Conservation (phyloP, 192 early-diverging fungal genomes). For the Allomyces javanicus region DNA sequence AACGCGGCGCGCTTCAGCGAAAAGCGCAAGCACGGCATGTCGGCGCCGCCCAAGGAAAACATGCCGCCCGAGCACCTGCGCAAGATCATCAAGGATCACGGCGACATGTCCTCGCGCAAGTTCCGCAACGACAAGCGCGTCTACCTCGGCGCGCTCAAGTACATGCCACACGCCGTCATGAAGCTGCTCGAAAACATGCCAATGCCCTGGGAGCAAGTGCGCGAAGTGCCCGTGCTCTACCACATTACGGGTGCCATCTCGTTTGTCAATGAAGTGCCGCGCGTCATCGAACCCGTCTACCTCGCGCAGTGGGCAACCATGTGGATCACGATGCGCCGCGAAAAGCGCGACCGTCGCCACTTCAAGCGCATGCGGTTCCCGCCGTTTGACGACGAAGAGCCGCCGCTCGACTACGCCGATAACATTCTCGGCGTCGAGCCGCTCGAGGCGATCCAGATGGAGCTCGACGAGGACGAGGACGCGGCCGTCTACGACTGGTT, state of each 20-base stretch:
- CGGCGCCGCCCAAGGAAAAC: slow-evolving; percentile 80
- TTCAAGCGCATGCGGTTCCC: slow-evolving; percentile 99
- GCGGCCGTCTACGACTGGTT: slow-evolving; percentile 81
- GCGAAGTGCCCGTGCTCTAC: slow-evolving; percentile 89
- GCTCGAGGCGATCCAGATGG: slow-evolving; percentile 96
- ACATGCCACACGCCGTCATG: slow-evolving; percentile 92
- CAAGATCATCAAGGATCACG: slow-evolving; percentile 98
- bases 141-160: slow-evolving; percentile 94
- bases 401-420: slow-evolving; percentile 95
- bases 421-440: slow-evolving; percentile 97
- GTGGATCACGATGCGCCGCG: slow-evolving; percentile 99
- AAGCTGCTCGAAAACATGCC: slow-evolving; percentile 99
- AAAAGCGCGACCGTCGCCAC: slow-evolving; percentile 90
- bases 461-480: slow-evolving; percentile 90
- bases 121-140: slow-evolving; percentile 94
- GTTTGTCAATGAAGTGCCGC: slow-evolving; percentile 87
- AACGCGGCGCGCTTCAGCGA: slow-evolving; percentile 80
- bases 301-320: slow-evolving; percentile 98
- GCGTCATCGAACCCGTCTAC: slow-evolving; percentile 90
- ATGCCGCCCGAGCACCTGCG: slow-evolving; percentile 97
- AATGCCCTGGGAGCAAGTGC: slow-evolving; percentile 99
- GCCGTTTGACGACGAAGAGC: slow-evolving; percentile 97
- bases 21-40: slow-evolving; percentile 85
- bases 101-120: slow-evolving; percentile 96
- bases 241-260: slow-evolving; percentile 98